Evolutionary conservation across 139 green algal species (phyloP).

Genomic region (Picochlorum sp.): DNA sequence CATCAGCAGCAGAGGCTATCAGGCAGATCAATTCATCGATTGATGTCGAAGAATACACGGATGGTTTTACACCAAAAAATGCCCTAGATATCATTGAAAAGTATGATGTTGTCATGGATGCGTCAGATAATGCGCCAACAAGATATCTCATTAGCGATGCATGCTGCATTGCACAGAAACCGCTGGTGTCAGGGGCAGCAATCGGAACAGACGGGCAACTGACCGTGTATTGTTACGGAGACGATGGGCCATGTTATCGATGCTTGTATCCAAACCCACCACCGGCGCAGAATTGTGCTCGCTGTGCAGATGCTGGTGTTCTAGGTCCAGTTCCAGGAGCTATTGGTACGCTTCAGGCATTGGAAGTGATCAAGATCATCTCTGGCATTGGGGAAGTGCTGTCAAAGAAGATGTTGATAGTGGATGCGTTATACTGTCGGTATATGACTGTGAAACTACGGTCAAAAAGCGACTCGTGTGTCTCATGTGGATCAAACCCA

Average conservation of each 20-base stretch:
- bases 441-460: slow-evolving; percentile 73
- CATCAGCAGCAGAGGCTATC: slow-evolving; percentile 53
- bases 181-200: slow-evolving; percentile 83
- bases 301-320: slow-evolving; percentile 86
- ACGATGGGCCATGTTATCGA: slow-evolving; percentile 66
- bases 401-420: slow-evolving; percentile 54
- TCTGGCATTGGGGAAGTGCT: slow-evolving; percentile 52
- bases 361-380: slow-evolving; percentile 89
- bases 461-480: slow-evolving; percentile 36
- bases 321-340: slow-evolving; percentile 83
- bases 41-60: slow-evolving; percentile 39
- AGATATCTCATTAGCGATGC: slow-evolving; percentile 90
- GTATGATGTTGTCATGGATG: slow-evolving; percentile 89
- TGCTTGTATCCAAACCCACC: slow-evolving; percentile 88
- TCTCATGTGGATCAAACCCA: slow-evolving; percentile 48
- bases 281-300: slow-evolving; percentile 56
- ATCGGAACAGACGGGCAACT: slow-evolving; percentile 89
- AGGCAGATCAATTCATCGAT: slow-evolving; percentile 58
- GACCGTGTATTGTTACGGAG: slow-evolving; percentile 76
- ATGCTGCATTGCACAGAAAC: slow-evolving; percentile 52
- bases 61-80: slow-evolving; percentile 59
- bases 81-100: slow-evolving; percentile 55
- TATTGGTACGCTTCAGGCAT: slow-evolving; percentile 85
- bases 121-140: slow-evolving; percentile 84
- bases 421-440: slow-evolving; percentile 52